Percentiles rank a stretch among this genome's conserved stretches.
phyloP scores from a whole-genome alignment of 2,329 filamentous ascomycete species.

The Penicillium sp. region DNA sequence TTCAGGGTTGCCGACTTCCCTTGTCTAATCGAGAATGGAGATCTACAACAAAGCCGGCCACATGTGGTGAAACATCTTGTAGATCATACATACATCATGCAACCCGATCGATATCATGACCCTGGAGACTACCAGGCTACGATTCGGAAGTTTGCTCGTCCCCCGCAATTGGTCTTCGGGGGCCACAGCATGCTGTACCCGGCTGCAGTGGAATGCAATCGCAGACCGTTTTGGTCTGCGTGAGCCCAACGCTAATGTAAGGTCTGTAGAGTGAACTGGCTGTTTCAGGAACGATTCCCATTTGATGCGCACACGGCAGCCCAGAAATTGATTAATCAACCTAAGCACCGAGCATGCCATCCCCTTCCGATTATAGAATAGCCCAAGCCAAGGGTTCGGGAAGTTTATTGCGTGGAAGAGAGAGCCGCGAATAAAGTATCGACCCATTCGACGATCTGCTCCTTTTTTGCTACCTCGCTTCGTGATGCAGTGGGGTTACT shows the following conservation, averaged over 20 bases:
- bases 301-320: background rate
- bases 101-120: background rate
- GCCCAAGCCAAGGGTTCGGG: background rate
- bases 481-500: background rate
- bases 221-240: background rate
- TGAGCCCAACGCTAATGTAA: background rate
- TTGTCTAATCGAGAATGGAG: slow-evolving; percentile 6
- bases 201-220: background rate
- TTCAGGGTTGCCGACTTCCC: slow-evolving; percentile 2
- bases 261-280: background rate
- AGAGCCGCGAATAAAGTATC: background rate
- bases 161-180: background rate
- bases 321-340: background rate
- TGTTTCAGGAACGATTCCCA: background rate
- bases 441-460: background rate
- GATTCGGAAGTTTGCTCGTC: background rate
- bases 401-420: background rate
- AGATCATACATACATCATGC: background rate
- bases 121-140: background rate
- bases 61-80: background rate
- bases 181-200: background rate
- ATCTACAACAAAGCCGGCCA: background rate
- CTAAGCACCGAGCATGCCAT: background rate
- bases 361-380: background rate
- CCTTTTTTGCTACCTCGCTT: background rate